A percentile compares a stretch with the other conserved stretches of the same genome.
Conservation (phyloP, 2,329 filamentous ascomycete genomes). For the Aphanoascus verrucosus region DNA sequence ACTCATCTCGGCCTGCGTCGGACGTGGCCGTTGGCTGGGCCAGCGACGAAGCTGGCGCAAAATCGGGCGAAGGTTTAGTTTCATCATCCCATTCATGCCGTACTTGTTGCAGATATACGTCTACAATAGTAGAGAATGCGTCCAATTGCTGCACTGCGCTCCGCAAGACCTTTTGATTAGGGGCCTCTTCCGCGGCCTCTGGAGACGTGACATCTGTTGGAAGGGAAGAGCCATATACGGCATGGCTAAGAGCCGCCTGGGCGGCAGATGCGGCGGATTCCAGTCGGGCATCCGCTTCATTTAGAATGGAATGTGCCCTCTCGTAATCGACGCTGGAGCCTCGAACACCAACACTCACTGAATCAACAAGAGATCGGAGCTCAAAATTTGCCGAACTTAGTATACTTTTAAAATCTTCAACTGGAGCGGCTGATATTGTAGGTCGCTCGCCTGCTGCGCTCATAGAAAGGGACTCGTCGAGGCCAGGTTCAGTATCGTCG, state of each 20-base stretch:
- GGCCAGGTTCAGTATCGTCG: background rate
- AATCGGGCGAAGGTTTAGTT: background rate
- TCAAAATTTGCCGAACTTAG: constrained; percentile 47
- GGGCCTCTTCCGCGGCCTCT: background rate
- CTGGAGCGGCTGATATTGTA: background rate
- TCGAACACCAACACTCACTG: constrained; percentile 48
- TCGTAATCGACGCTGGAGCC: constrained; percentile 45
- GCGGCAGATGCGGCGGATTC: constrained; percentile 46
- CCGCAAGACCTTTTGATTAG: background rate
- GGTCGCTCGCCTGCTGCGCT: background rate
- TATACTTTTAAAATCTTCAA: background rate
- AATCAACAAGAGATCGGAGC: constrained; percentile 48
- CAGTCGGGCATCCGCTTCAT: constrained; percentile 45
- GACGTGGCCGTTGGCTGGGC: background rate
- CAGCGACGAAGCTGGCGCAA: background rate
- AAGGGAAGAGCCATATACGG: constrained; percentile 39
- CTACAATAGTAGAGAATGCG: background rate
- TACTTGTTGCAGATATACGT: background rate
- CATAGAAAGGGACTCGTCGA: background rate
- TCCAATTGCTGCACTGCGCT: background rate
- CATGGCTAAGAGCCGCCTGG: constrained; percentile 45
- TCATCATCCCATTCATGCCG: background rate
- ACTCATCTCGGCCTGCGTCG: background rate
- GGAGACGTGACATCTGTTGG: background rate
- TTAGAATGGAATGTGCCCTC: constrained; percentile 39